Evolutionary conservation across 2,329 filamentous ascomycete genomes (phyloP).

Genomic region (Sodiomyces alkalinus): DNA sequence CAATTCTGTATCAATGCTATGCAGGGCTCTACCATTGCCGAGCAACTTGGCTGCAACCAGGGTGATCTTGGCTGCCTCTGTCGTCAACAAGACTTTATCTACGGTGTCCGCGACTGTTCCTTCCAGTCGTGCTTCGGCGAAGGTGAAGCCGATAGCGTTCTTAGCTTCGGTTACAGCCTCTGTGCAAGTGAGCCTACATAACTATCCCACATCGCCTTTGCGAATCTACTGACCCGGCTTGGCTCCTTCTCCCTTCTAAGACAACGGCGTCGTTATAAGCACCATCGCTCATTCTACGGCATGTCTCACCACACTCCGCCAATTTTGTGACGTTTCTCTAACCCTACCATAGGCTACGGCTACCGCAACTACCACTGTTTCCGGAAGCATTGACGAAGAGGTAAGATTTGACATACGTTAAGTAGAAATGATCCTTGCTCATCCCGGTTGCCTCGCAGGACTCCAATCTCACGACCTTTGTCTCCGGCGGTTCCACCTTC

Average conservation of each 20-base stretch:
- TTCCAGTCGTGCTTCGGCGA: slow-evolving; percentile 22
- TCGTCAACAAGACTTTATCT: slow-evolving; percentile 28
- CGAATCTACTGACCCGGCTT: neutral
- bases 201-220: neutral
- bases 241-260: no score
- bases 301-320: slow-evolving; percentile 2
- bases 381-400: slow-evolving; percentile 6
- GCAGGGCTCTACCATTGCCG: slow-evolving; percentile 21
- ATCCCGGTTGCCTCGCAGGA: neutral
- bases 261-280: slow-evolving; percentile 3
- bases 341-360: slow-evolving; percentile 1
- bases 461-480: slow-evolving; percentile 3
- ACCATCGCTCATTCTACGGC: slow-evolving; percentile 13
- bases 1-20: slow-evolving; percentile 34
- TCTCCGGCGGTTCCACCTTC: slow-evolving; percentile 3
- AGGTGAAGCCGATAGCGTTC: slow-evolving; percentile 17
- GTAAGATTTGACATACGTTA: neutral
- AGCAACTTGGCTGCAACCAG: slow-evolving; percentile 27
- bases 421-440: neutral
- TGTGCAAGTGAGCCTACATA: slow-evolving; percentile 20
- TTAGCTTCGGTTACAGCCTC: slow-evolving; percentile 22
- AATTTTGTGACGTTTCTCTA: neutral
- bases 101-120: slow-evolving; percentile 36
- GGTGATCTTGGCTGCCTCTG: slow-evolving; percentile 30
- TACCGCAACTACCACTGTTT: slow-evolving; percentile 9